Percentiles rank a stretch among this genome's conserved stretches.
These are phyloP conservation scores for Dalbergia cultrata DNA, from an alignment of 306 rosid species.

Conservation along the genomic window DNA sequence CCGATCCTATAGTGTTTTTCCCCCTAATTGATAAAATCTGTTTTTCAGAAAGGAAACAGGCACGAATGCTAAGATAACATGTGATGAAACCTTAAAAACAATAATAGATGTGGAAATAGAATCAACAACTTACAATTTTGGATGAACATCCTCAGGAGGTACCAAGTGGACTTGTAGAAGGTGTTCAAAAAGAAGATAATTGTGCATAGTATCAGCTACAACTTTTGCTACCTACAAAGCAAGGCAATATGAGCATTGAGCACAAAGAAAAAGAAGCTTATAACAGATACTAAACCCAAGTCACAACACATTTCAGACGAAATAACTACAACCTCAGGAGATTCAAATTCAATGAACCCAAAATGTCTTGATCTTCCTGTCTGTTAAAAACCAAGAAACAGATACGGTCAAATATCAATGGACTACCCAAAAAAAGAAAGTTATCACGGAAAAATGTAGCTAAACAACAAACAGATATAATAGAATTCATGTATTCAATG, in stretches of 20 bases:
- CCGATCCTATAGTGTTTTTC: neutral
- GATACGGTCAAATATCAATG: neutral
- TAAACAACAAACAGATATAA: conserved; percentile 13
- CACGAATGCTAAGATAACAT: neutral
- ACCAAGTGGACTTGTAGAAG: conserved; percentile 74
- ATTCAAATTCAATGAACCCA: conserved; percentile 85
- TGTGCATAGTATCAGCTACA: conserved; percentile 93
- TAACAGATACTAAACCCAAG: neutral
- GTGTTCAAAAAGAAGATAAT: conserved; percentile 82
- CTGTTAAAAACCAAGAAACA: conserved; percentile 48
- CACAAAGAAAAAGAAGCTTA: conserved; percentile 23
- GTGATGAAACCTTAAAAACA: neutral
- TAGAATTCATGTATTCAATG: neutral
- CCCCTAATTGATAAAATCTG: neutral
- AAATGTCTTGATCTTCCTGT: conserved; percentile 84
- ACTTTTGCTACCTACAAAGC: conserved; percentile 82
- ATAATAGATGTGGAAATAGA: neutral
- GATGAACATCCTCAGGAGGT: conserved; percentile 82
- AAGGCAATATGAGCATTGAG: conserved; percentile 33
- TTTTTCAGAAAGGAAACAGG: neutral
- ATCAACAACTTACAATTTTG: conserved; percentile 67
- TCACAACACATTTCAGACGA: neutral
- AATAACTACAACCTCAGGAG: conserved; percentile 71
- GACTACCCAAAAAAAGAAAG: conserved; percentile 15
- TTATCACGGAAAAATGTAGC: neutral